Conservation (phyloP, 257 asterid species). For the Nicotiana otophora region DNA sequence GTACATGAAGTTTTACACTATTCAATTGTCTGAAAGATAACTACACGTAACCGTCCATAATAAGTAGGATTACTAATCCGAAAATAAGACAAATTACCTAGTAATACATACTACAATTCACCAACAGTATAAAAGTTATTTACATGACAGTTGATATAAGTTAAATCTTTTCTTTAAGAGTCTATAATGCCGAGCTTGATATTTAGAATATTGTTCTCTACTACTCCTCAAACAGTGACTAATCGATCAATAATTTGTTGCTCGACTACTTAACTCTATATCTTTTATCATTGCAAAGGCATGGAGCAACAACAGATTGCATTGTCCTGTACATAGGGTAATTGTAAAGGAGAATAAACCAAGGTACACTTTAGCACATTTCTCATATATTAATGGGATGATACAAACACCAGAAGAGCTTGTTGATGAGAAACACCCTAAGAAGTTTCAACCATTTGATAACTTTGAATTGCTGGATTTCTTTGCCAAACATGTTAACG, state of each 20-base stretch:
- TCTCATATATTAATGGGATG: conserved; percentile 20
- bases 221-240: background rate
- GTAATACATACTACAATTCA: too few relatives aligned
- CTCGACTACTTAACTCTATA: background rate
- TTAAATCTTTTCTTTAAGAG: too few relatives aligned
- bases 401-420: conserved; percentile 33
- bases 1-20: too few relatives aligned
- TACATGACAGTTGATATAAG: too few relatives aligned
- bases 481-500: background rate
- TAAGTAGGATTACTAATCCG: too few relatives aligned
- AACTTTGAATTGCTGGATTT: conserved; percentile 29
- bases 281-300: conserved; percentile 11
- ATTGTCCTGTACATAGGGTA: conserved; percentile 35
- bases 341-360: conserved; percentile 17
- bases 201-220: too few relatives aligned
- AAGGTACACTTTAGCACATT: conserved; percentile 30
- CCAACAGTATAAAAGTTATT: too few relatives aligned
- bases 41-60: too few relatives aligned
- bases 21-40: too few relatives aligned
- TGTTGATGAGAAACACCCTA: conserved; percentile 27
- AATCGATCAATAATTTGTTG: background rate
- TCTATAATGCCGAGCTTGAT: too few relatives aligned
- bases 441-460: conserved; percentile 25
- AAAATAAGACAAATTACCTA: too few relatives aligned
- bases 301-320: conserved; percentile 43